Base-by-base conservation (phyloP, 495 filamentous ascomycete species). In the Aspergillus mulundensis region DNA sequence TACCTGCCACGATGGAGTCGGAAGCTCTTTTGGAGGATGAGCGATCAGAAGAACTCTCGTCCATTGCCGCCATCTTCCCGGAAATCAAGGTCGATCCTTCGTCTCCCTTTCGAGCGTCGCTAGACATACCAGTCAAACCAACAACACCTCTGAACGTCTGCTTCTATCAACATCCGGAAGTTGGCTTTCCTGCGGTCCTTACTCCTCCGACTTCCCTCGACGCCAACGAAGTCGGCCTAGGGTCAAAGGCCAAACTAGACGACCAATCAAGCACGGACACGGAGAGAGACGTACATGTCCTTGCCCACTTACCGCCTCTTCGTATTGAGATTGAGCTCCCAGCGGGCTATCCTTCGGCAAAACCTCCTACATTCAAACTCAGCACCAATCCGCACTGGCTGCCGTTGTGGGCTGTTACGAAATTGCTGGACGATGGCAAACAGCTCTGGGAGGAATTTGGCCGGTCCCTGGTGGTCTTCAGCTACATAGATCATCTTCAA, bases 31-130 rank as follows among this genome's bases (percentile, higher is more conserved):
- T 62, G 30, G 81, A 78, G 20, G 87, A 90, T 63, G 82, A 87
- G 57, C 89, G 94, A 52, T 78, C 85, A 16, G 77, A 86, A 15
- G 94, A 98, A 71, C 78, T 98, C 46, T 84, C 81, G 44, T 84
- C 91, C n/a, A 84, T 97, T 42, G 77, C 79, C 14, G 88, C 91
- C 62, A 97, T 98, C 59, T 98, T 83, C 59, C 93, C 93, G 18
- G 94, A 98, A 68, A 82, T 96, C 15, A 75, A 77, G 28, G 70
- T 88, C 30, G 78, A 84, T 50, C 72, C 80, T 4, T 63, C 79
- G 4, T 60, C 58, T 4, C 81, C 81, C 2, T 87, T 85, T 66
- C 79, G 77, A 47, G 84, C 89, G 2, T 79, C 78, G 6, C 77
- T 97, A 51, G 84, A 89, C 21, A 70, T 97, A 0, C 81, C 85